These are phyloP conservation scores for Suillus clintonianus DNA, from an alignment of 768 basidiomycete species.

Conservation along the genomic window DNA sequence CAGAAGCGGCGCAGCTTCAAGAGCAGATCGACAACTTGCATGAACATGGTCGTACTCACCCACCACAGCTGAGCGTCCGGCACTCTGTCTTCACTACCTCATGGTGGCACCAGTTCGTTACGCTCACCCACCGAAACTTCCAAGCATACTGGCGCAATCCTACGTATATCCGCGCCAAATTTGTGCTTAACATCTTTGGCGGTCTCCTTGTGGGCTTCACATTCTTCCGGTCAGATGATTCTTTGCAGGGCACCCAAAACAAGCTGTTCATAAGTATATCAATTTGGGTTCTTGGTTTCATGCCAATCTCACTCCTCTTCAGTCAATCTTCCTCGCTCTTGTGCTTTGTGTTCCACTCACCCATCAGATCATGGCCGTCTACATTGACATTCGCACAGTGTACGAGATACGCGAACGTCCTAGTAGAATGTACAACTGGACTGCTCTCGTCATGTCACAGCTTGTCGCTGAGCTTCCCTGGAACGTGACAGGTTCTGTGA, in stretches of 20 bases:
- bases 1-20: slow-evolving; percentile 39
- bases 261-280: slow-evolving; percentile 56
- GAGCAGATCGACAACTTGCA: slow-evolving; percentile 49
- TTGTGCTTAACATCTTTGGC: slow-evolving; percentile 53
- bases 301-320: background rate
- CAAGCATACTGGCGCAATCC: slow-evolving; percentile 56
- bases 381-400: slow-evolving; percentile 56
- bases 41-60: slow-evolving; percentile 44
- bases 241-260: slow-evolving; percentile 61
- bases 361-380: slow-evolving; percentile 65
- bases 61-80: slow-evolving; percentile 36
- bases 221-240: slow-evolving; percentile 56
- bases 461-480: slow-evolving; percentile 60
- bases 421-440: slow-evolving; percentile 67
- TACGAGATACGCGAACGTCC: slow-evolving; percentile 70
- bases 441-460: slow-evolving; percentile 54
- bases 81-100: slow-evolving; percentile 52
- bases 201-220: slow-evolving; percentile 64
- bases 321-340: slow-evolving; percentile 59
- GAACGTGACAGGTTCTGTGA: slow-evolving; percentile 56
- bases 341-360: slow-evolving; percentile 53
- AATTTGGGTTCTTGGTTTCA: background rate
- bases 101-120: slow-evolving; percentile 49
- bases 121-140: slow-evolving; percentile 46
- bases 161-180: slow-evolving; percentile 60